Conservation (phyloP, 148 eudicot genomes). For the Agrostemma githago region DNA sequence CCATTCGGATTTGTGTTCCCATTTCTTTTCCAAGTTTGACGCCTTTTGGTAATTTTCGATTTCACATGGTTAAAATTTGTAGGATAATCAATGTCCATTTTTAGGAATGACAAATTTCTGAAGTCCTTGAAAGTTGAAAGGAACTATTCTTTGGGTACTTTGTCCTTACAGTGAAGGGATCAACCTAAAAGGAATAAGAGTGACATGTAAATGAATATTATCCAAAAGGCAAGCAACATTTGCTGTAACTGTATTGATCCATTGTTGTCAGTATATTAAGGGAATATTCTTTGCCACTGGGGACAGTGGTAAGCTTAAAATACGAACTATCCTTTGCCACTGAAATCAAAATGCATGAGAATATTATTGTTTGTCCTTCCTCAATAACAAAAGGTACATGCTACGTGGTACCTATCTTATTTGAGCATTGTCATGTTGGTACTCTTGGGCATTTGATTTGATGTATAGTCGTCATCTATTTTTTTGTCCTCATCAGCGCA, state of each 20-base stretch:
- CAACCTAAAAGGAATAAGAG: neutral
- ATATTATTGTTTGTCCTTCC: too few relatives aligned
- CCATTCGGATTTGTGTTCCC: neutral
- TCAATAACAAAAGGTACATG: too few relatives aligned
- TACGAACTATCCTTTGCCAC: too few relatives aligned
- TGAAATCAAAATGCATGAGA: too few relatives aligned
- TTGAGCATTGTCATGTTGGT: neutral
- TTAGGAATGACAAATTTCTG: neutral
- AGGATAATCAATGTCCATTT: neutral
- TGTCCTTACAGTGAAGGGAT: neutral
- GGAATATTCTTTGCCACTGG: neutral
- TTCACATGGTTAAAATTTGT: neutral
- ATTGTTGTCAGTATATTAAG: neutral
- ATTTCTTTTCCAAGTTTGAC: neutral
- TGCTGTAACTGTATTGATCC: neutral
- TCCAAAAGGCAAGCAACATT: conserved; percentile 1
- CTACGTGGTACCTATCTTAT: neutral
- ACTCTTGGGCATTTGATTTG: neutral
- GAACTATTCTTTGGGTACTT: neutral
- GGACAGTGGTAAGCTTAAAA: neutral
- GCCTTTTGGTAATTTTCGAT: neutral
- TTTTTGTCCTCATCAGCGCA: conserved; percentile 52
- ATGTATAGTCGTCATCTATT: neutral
- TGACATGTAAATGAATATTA: neutral
- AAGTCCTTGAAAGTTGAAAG: neutral